These are phyloP conservation scores for Colletotrichum cuscutae DNA, from an alignment of 2,329 filamentous ascomycete species.

Conservation along the genomic window DNA sequence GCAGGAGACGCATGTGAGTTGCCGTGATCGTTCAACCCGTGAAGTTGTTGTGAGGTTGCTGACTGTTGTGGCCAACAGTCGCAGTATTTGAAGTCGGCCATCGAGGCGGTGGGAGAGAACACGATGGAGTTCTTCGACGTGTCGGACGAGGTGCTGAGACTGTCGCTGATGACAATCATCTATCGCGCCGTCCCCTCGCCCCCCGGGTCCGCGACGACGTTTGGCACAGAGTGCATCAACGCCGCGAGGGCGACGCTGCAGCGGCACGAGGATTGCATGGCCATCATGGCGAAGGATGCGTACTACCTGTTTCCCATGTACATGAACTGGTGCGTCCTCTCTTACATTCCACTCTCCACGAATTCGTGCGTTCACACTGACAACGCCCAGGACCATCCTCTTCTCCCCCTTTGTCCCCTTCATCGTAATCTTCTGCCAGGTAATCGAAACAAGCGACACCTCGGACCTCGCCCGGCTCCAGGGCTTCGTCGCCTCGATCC, in stretches of 20 bases:
- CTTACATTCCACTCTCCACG: no score
- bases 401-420: constrained; percentile 65
- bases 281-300: constrained; percentile 47
- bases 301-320: constrained; percentile 51
- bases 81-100: constrained; percentile 13
- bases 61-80: constrained; percentile 29
- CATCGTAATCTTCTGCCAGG: constrained; percentile 62
- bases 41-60: no score
- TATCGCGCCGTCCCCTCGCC: constrained; percentile 52
- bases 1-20: constrained; percentile 32
- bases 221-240: constrained; percentile 54
- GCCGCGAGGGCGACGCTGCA: constrained; percentile 52
- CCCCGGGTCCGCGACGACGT: constrained; percentile 44
- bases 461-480: constrained; percentile 58
- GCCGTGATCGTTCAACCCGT: background rate
- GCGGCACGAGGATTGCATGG: constrained; percentile 53
- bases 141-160: constrained; percentile 54
- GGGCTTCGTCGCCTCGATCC: constrained; percentile 62
- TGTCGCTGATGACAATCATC: constrained; percentile 53
- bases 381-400: constrained; percentile 50
- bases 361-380: background rate
- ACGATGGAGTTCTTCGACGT: constrained; percentile 49
- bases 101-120: constrained; percentile 39
- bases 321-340: constrained; percentile 53
- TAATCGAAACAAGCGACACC: constrained; percentile 56